A percentile compares a stretch with the other conserved stretches of the same genome.
phyloP scores from a whole-genome alignment of 208 protist species.

The Trypanosoma brucei region DNA sequence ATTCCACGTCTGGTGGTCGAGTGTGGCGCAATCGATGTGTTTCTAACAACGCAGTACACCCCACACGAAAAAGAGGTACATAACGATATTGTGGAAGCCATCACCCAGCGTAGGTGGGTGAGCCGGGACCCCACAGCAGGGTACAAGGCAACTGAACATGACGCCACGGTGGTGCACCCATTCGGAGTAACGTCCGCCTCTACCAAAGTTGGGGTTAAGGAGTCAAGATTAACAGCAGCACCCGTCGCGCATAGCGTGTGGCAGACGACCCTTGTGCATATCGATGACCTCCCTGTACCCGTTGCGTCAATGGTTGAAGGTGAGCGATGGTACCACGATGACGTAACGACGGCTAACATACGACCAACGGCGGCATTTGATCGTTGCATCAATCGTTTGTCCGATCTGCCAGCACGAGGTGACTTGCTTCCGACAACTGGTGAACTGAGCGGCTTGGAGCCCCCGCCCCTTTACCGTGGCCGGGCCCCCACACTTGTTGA shows the following conservation, averaged over 20 bases:
- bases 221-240: constrained; percentile 5
- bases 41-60: constrained; percentile 84
- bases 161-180: constrained; percentile 11
- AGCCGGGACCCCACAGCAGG: constrained; percentile 25
- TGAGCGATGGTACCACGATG: constrained; percentile 88
- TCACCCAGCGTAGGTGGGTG: constrained; percentile 43
- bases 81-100: constrained; percentile 31
- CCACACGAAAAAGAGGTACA: constrained; percentile 80
- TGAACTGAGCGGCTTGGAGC: constrained; percentile 29
- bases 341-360: constrained; percentile 67
- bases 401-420: constrained; percentile 23
- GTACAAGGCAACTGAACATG: constrained; percentile 11
- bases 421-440: constrained; percentile 36
- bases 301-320: constrained; percentile 74
- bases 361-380: constrained; percentile 78
- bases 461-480: constrained; percentile 43
- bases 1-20: constrained; percentile 72
- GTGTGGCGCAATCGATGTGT: constrained; percentile 68
- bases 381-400: constrained; percentile 28
- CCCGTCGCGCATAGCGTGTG: constrained; percentile 67
- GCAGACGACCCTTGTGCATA: constrained; percentile 87
- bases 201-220: constrained; percentile 9
- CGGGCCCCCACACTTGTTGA: constrained; percentile 57
- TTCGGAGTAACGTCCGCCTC: neutral
- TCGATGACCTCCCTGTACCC: constrained; percentile 82